These are phyloP conservation scores for Cystobasidium tubakii DNA, from an alignment of 768 basidiomycete genomes.

Conservation along the genomic window DNA sequence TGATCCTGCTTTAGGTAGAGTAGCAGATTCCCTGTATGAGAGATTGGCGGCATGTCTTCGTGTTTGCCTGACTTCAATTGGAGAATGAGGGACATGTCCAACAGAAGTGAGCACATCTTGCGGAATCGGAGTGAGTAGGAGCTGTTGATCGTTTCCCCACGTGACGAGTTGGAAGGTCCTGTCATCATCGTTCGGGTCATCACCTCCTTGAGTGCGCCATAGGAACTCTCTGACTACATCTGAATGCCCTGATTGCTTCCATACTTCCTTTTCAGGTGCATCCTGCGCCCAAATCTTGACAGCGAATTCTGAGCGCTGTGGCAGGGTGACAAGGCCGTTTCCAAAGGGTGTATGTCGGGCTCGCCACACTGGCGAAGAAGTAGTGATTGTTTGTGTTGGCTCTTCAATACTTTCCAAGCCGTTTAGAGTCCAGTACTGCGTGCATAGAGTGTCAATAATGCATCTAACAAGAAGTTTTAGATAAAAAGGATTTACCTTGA, in stretches of 20 bases:
- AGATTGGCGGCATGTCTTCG: constrained; percentile 48
- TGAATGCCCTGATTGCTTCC: constrained; percentile 70
- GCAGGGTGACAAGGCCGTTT: constrained; percentile 62
- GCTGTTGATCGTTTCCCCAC: constrained; percentile 82
- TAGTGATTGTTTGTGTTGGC: constrained; percentile 54
- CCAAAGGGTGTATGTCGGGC: constrained; percentile 90
- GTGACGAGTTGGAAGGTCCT: constrained; percentile 62
- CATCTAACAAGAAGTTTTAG: too few relatives aligned
- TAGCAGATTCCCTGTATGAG: constrained; percentile 44
- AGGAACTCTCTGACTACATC: constrained; percentile 98
- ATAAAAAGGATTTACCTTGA: constrained; percentile 40
- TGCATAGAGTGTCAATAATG: constrained; percentile 38
- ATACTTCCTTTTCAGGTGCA: constrained; percentile 45
- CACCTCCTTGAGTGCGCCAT: constrained; percentile 64
- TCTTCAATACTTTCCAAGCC: constrained; percentile 13
- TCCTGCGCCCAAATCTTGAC: constrained; percentile 72
- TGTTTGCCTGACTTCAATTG: constrained; percentile 49
- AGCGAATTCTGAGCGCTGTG: constrained; percentile 76
- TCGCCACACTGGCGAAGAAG: constrained; percentile 87
- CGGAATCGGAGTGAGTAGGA: constrained; percentile 84
- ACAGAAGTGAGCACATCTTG: constrained; percentile 57
- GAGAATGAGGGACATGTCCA: constrained; percentile 49
- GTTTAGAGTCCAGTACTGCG: constrained; percentile 46
- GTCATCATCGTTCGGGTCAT: constrained; percentile 56
- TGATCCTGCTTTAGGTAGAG: neutral